phyloP scores from a whole-genome alignment of 169 alveolate species.

The Eimeria necatrix region DNA sequence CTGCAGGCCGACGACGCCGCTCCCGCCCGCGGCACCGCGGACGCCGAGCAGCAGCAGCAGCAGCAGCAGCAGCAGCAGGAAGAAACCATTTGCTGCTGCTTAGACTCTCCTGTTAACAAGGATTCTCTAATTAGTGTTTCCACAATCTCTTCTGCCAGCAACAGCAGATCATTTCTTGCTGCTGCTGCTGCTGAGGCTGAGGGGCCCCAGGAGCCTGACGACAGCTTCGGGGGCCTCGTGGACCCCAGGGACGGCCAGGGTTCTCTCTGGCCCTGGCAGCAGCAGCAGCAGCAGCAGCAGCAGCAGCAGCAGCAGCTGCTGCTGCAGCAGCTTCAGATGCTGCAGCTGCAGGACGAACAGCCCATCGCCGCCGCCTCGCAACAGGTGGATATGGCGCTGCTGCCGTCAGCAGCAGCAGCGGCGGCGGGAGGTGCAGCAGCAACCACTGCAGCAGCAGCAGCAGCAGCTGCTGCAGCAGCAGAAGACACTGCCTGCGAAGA shows the following conservation, averaged over 20 bases:
- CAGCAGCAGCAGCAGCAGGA: neutral
- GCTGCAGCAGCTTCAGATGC: no score
- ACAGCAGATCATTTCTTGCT: neutral
- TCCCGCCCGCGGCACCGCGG: neutral
- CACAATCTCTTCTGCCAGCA: neutral
- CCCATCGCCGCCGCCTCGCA: no score
- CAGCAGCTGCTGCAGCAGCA: no score
- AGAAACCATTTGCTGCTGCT: neutral
- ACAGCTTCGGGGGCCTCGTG: neutral
- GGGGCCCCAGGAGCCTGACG: neutral
- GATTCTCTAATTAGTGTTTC: slow-evolving; percentile 27
- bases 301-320: neutral
- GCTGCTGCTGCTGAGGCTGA: neutral
- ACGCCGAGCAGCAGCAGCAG: neutral
- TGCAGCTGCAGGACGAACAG: no score
- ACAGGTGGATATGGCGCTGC: no score
- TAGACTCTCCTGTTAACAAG: neutral
- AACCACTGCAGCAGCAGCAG: no score
- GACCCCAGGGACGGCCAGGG: neutral
- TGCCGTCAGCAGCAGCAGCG: no score
- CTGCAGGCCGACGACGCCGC: neutral
- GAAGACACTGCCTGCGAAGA: no score
- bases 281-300: slow-evolving; percentile 1
- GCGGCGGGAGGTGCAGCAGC: no score
- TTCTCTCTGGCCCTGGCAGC: neutral